Evolutionary conservation across 495 filamentous ascomycete species (phyloP), one percentile per base, ranked within the genome.

Genomic region (Stereocaulon alpinum): DNA sequence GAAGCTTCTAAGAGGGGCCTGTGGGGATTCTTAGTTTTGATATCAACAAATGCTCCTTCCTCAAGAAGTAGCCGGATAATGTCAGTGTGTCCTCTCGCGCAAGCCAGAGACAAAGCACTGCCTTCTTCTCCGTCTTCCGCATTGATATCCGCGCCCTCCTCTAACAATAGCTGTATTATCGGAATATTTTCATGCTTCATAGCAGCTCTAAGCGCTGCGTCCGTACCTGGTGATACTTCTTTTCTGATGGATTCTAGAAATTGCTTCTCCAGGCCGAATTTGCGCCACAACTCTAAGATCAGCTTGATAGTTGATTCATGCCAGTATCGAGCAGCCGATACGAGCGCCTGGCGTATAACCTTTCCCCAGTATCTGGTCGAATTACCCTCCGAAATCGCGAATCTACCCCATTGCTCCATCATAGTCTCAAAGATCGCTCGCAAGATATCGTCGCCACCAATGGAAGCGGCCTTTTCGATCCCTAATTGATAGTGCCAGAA

Each of bases 171-270:
- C 15, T 59, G 32, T 10, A 67, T 59, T 27, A 66, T 65, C 10
- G 61, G 50, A 24, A 65, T 41, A 57, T 70, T 59, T 1, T 68
- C 66, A 17, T 61, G 58, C 14, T 18, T 22, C 12, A 65, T 59
- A 12, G 69, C 69, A 29, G 54, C 59, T 32, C 64, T 56, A 0
- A 73, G 49, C 2, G 69, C 68, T 2, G 34, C 52, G 41, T 56
- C 52, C 29, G 41, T 41, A 5, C 42, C 43, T 4, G 32, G n/a
- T 11, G 10, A 24, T 48, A 47, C 7, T 20, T 9, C 6, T 6
- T 55, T 50, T n/a, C 22, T 49, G 32, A 61, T 41, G 0, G 17
- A 0, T n/a, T 12, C 20, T 4, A 0, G 0, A 29, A 49, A 61
- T 3, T 15, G 3, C 12, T 53, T 49, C 22, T 61, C 42, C 0